Base-by-base conservation (phyloP, 768 basidiomycete genomes). In the Pleurotus tuber-regium region DNA sequence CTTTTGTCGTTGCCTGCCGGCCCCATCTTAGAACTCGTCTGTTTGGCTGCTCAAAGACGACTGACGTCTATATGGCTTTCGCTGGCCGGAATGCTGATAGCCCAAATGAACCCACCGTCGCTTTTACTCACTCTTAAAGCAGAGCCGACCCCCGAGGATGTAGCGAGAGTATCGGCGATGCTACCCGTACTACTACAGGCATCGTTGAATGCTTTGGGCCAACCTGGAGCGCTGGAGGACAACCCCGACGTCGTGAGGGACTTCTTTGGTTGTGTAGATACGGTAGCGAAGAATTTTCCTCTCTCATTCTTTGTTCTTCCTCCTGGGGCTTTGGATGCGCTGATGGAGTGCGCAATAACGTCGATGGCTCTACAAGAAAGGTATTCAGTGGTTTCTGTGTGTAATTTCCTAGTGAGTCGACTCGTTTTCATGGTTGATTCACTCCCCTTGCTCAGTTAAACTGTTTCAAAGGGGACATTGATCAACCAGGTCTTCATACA, bases 161-260 rank as follows among this genome's bases (percentile, higher is more conserved):
- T 81, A 51, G 66, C 68, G 2, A 72, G 83, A n/a, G 79, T 90
- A 8, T 69, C 70, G 25, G 72, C 70, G 50, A 77, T 76, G 1
- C 61, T 91, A 1, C 78, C 81, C 1, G 70, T 82, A 2, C 55
- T 93, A 24, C 57, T 92, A 36, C 76, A 83, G 54, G 76, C 79
- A 21, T 79, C 79, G 3, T 61, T 93, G 54, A 65, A 61, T 3
- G 61, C 73, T 33, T 69, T 92, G 25, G 70, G 79, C 0, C 69
- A 77, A 50, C 75, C 78, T 0, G 82, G 83, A 1, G 81, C 78
- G 7, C 87, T 92, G 87, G 83, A 84, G 60, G 73, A 96, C 92
- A 92, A 96, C 61, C 93, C 94, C 0, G 94, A 96, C 63, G 81
- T 96, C 23, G 90, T 92, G 12, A 92, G 93, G 62, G 84, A 84